Conservation (phyloP, 139 green algal species). For the Chlorella sp. region DNA sequence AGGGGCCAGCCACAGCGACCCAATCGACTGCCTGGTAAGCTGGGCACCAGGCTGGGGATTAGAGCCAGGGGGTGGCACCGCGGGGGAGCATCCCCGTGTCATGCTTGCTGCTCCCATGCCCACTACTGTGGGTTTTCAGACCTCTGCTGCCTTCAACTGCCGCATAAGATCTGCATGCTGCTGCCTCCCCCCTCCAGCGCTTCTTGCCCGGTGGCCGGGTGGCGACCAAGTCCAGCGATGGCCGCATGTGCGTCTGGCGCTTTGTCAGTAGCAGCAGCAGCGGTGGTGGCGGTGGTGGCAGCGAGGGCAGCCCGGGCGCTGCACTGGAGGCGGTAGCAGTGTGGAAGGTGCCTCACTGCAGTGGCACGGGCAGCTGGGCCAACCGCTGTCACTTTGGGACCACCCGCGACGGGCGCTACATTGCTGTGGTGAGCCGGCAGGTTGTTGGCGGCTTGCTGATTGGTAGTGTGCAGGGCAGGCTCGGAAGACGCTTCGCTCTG, state of each 20-base stretch:
- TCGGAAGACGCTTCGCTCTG: no score
- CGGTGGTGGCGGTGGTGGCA: not conserved
- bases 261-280: not conserved
- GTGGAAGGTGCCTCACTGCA: constrained; percentile 62
- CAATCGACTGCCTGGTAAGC: constrained; percentile 67
- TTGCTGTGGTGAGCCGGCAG: constrained; percentile 43
- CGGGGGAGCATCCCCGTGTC: no score
- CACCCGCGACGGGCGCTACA: constrained; percentile 55
- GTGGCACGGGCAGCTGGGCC: not conserved
- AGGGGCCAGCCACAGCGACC: constrained; percentile 35
- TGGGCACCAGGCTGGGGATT: not conserved
- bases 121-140: no score
- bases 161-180: no score
- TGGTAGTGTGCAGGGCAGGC: no score
- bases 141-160: no score
- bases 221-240: constrained; percentile 66
- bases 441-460: no score
- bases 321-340: constrained; percentile 15
- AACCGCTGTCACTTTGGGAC: constrained; percentile 54
- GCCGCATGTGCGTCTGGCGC: constrained; percentile 63
- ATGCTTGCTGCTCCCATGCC: no score
- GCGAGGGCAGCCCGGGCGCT: not conserved
- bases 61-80: no score
- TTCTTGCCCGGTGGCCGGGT: constrained; percentile 48
- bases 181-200: constrained; percentile 40